Evolutionary conservation across 257 asterid genomes (phyloP), one percentile per base, ranked within the genome.

Genomic region (Linderniella brevidens): DNA sequence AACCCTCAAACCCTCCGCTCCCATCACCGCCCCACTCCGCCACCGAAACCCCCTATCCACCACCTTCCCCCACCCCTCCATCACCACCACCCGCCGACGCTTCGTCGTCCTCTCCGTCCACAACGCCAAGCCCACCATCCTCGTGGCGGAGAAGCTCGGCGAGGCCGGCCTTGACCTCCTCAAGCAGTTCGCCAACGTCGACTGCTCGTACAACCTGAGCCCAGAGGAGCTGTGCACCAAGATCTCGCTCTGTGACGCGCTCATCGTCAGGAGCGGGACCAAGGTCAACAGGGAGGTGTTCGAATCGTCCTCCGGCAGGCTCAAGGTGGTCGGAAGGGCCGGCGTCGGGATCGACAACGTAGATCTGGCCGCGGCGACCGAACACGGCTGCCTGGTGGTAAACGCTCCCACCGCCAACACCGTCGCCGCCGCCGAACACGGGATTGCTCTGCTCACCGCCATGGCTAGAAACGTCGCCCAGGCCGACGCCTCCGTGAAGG

Each of bases 401-500:
- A 79, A 79, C 47, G 92, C 92, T 1, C 92, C 92, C 0, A 76
- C 92, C 3, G 92, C 92, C 4, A 79, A 79, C 20, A 79, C 92
- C 19, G 66, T 79, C 60, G 92, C 92, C 17, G 92, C 92, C 0
- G 92, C 92, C 0, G 92, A 79, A 53, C 92, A 79, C 39, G 86
- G 76, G 19, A 73, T 79, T 44, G 82, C 92, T 41, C 48, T 79
- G 45, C 69, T 79, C 2, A 62, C 82, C 19, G 54, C 72, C 50
- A 79, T 79, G 92, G 86, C 82, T 9, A 68, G 92, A 17, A 79
- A 76, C 50, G 76, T 79, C 43, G 76, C 86, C 41, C 92, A 79
- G 60, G 66, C 92, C 16, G 92, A 79, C 55, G 92, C 92, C 11
- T 79, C 92, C 64, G 70, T 76, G 73, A 79, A 79, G 68, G 73